Conservation (phyloP, 805 yeast genomes). For the Naumovozyma dairenensis region DNA sequence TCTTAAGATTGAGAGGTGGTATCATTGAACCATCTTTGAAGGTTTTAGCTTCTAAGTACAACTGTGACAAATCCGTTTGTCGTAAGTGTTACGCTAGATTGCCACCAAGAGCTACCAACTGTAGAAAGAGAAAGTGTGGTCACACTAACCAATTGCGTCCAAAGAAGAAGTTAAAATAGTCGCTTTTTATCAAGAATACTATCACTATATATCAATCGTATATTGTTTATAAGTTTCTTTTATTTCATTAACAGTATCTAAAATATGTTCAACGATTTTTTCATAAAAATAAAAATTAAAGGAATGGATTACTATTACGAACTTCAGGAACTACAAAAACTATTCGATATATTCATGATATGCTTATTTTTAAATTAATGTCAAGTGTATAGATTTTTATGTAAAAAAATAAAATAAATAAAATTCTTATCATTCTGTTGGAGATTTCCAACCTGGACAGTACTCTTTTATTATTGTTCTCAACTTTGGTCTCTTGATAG, state of each 20-base stretch:
- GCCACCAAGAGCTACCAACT: slow-evolving; percentile 99
- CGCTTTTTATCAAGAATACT: too few relatives aligned
- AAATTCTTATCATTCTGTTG: background rate
- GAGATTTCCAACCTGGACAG: slow-evolving; percentile 9
- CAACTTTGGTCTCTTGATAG: slow-evolving; percentile 64
- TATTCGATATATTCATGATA: too few relatives aligned
- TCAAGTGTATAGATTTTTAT: too few relatives aligned
- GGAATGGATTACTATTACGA: too few relatives aligned
- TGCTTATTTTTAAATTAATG: too few relatives aligned
- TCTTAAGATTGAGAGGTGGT: slow-evolving; percentile 96
- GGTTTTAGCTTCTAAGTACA: slow-evolving; percentile 98
- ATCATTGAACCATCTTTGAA: slow-evolving; percentile 99
- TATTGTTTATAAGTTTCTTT: slow-evolving; percentile 2
- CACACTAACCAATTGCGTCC: slow-evolving; percentile 99
- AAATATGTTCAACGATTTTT: too few relatives aligned
- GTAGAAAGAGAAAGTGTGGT: slow-evolving; percentile 99
- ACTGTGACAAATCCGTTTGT: slow-evolving; percentile 99
- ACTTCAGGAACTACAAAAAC: too few relatives aligned
- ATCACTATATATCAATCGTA: too few relatives aligned
- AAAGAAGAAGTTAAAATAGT: slow-evolving; percentile 97
- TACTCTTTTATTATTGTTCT: slow-evolving; percentile 39
- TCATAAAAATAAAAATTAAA: too few relatives aligned
- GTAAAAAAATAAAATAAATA: too few relatives aligned
- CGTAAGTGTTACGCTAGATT: slow-evolving; percentile 99
- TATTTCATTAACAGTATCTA: slow-evolving; percentile 2